Conservation (phyloP, 192 early-diverging fungal species). For the Backusella psychrophila region DNA sequence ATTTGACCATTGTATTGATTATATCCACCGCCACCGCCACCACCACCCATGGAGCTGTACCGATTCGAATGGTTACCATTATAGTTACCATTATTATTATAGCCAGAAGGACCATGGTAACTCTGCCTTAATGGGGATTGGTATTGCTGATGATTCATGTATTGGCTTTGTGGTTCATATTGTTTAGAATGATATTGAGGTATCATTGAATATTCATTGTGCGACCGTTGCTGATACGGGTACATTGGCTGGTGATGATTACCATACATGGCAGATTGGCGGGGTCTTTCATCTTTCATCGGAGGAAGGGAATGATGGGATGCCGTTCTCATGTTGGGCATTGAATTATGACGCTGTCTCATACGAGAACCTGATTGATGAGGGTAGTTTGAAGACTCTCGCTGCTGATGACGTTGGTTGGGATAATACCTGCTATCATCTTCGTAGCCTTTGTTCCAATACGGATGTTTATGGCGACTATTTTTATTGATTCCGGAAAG, state of each 20-base stretch:
- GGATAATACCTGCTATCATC: neutral
- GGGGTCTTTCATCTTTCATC: neutral
- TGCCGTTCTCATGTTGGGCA: neutral
- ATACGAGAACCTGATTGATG: neutral
- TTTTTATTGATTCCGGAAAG: neutral
- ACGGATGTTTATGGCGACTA: neutral
- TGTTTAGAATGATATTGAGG: neutral
- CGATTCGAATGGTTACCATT: neutral
- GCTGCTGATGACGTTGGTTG: neutral
- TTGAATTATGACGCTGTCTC: neutral
- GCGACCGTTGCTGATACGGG: constrained; percentile 1
- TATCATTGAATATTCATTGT: neutral
- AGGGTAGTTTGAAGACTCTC: too few species aligned
- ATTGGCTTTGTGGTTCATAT: neutral
- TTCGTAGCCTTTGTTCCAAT: neutral
- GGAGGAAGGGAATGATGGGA: neutral
- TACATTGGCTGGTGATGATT: neutral
- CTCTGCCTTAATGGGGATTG: neutral
- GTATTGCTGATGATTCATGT: neutral
- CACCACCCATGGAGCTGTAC: neutral
- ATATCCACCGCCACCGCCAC: neutral
- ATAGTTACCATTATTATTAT: neutral
- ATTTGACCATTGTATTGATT: neutral
- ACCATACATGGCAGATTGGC: neutral
- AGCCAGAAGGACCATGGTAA: neutral